Evolutionary conservation across 2,329 filamentous ascomycete genomes (phyloP), one percentile per base, ranked within the genome.

Genomic region (Colletotrichum tropicale): DNA sequence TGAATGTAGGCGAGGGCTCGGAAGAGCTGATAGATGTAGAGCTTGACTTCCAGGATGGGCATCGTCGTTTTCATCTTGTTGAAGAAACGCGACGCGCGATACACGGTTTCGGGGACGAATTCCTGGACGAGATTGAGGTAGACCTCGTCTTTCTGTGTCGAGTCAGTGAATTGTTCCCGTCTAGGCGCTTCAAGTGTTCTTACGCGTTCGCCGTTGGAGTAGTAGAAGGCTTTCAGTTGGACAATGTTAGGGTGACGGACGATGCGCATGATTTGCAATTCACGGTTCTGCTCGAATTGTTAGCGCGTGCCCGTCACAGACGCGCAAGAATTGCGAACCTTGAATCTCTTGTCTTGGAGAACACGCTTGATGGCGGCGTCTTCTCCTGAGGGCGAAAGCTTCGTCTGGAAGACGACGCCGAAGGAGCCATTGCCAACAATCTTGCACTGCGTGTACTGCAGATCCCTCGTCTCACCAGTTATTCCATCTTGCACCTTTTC

Each of bases 61-160:
- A 99, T 99, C 69, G 96, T 98, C 8, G 96, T 98, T 93, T 98
- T 99, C 94, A 98, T 94, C 90, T 99, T 99, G 91, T 98, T 98
- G 91, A 99, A 99, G 88, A 98, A 98, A 82, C 97, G 94, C 78
- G 97, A 98, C 58, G 97, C 97, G 82, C 97, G 94, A 87, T 99
- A 99, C 67, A 99, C 97, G 15, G 97, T 99, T 89, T 99, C 97
- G 66, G 97, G 97, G 66, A 99, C 97, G 82, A 96, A 99, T 85
- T 99, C 97, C 85, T 98, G 95, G 68, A 99, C 96, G 77, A 99
- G 91, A 84, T 99, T 99, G 80, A 99, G 93, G 86, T 98, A 99
- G 48, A 99, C 97, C 88, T 99, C 97, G 86, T 99, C 97, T 89
- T 98, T 96, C 94, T 97, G 79, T 60, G 77, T 65, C 24, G 34